These are phyloP conservation scores for Neotropicomus parvogracilis DNA, from an alignment of 1,284 basidiomycete genomes.

Conservation along the genomic window DNA sequence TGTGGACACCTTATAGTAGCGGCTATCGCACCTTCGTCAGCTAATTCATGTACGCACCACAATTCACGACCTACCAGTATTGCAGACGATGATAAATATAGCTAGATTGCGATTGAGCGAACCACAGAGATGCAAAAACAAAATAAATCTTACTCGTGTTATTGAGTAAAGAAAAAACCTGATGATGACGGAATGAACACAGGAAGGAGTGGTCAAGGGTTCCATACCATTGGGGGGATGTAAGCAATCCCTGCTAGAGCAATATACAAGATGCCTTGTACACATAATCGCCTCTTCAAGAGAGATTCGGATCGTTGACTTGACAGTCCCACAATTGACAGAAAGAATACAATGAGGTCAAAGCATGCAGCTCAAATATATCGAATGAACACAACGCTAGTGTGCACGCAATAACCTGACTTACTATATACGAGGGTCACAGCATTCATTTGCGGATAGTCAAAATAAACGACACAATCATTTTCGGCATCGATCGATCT, in stretches of 20 bases:
- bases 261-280: constrained; percentile 23
- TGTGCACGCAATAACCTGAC: not conserved
- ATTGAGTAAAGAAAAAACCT: constrained; percentile 10
- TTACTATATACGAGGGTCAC: constrained; percentile 16
- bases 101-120: constrained; percentile 2
- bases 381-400: not conserved
- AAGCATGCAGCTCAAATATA: constrained; percentile 9
- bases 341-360: constrained; percentile 19
- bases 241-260: constrained; percentile 7
- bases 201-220: not conserved
- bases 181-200: not conserved
- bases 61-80: constrained; percentile 3
- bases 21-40: constrained; percentile 12
- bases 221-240: constrained; percentile 12
- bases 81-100: not conserved
- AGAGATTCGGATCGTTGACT: constrained; percentile 13
- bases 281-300: constrained; percentile 11
- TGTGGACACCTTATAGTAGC: constrained; percentile 9
- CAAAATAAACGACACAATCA: not conserved
- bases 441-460: not conserved
- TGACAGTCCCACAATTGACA: constrained; percentile 17
- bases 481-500: not conserved
- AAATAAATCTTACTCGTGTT: constrained; percentile 4
- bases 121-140: not conserved
- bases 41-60: not conserved